Evolutionary conservation across 176 grass and related monocot genomes (phyloP), one percentile per base, ranked within the genome.

Genomic region (Hyparrhenia diplandra): DNA sequence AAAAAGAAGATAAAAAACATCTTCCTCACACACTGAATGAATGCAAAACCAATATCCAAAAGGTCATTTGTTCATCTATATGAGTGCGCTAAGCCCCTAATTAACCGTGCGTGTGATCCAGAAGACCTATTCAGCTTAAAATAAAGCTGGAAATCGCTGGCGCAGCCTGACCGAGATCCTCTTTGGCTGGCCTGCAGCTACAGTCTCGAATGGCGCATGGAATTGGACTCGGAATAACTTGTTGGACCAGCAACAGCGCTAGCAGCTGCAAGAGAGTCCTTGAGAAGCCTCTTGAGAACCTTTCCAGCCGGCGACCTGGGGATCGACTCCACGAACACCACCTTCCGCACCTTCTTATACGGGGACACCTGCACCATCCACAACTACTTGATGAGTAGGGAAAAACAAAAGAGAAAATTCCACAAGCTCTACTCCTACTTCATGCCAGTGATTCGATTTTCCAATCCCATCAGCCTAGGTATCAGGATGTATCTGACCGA

Each of bases 321-420:
- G 57, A 98, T 86, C 16, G 95, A 89, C 82, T 95, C 78, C 77
- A 98, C 88, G 76, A 98, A 98, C 54, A 93, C 65, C 37, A 98
- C 95, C 84, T 88, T 91, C 54, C 95, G 90, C 31, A 95, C 88
- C 83, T 93, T 94, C 86, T 98, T 98, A 61, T 93, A 95, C 47
- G 92, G 76, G 58, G 92, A 85, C 78, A 98, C 95, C 95, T 98
- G 62, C 71, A 75, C 69, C n/a, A 57, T 47, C 32, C n/a, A n/a
- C 1, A 66, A 21, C 6, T 57, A n/a, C n/a, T n/a, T n/a, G n/a
- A n/a, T 81, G 8, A 80, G 18, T 21, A 32, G 4, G 20, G 8
- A 2, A 20, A 27, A 3, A n/a, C n/a, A 36, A 74, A n/a, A n/a
- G n/a, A n/a, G n/a, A n/a, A n/a, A 30, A 10, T n/a, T 54, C 8